A percentile compares a stretch with the other conserved stretches of the same genome.
phyloP scores from a whole-genome alignment of 1,139 yeast species.

The Pneumocystis sp. region DNA sequence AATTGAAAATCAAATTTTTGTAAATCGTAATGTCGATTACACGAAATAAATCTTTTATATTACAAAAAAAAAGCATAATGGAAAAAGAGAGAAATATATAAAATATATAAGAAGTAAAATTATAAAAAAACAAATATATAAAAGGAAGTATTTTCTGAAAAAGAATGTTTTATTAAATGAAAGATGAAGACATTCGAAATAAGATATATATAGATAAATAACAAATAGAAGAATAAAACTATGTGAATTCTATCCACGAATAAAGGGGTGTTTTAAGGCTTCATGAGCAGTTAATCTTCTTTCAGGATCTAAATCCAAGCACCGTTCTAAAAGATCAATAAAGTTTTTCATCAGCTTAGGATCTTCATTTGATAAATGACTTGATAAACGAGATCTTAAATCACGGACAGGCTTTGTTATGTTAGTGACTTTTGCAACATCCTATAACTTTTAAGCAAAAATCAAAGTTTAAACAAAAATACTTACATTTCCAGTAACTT shows the following conservation, averaged over 20 bases:
- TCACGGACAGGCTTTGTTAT: constrained; percentile 11
- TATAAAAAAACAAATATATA: neutral
- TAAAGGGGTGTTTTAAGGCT: constrained; percentile 55
- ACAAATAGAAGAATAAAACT: neutral
- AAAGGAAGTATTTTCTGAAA: neutral
- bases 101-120: neutral
- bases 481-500: constrained; percentile 18
- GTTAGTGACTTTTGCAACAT: neutral
- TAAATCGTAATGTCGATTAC: neutral
- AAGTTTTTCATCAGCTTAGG: constrained; percentile 13
- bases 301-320: constrained; percentile 64
- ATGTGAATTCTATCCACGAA: constrained; percentile 25
- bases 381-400: constrained; percentile 7
- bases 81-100: neutral
- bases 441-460: neutral
- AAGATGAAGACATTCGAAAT: neutral
- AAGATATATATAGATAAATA: neutral
- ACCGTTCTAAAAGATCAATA: constrained; percentile 46
- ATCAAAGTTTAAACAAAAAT: constrained; percentile 11
- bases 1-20: neutral
- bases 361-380: constrained; percentile 7
- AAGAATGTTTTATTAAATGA: neutral
- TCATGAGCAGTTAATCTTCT: constrained; percentile 55
- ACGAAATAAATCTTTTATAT: neutral
- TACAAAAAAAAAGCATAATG: neutral